Conservation (phyloP, 441 rosid genomes). For the Pelargonium cotyledonis region DNA sequence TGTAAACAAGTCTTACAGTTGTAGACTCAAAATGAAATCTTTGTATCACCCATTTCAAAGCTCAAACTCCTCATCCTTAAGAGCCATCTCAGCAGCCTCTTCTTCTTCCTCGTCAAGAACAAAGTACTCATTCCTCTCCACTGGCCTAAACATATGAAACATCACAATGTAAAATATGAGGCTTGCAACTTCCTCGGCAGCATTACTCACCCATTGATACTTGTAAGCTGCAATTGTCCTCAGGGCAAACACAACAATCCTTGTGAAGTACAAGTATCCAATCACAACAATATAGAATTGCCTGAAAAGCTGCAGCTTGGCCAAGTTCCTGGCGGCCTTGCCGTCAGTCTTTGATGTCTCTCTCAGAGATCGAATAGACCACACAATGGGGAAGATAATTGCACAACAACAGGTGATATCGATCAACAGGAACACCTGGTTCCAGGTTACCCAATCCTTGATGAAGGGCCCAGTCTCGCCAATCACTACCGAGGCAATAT, state of each 20-base stretch:
- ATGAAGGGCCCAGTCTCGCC: constrained; percentile 96
- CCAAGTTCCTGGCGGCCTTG: constrained; percentile 80
- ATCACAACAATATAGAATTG: constrained; percentile 87
- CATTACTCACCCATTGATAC: constrained; percentile 89
- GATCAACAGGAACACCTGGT: constrained; percentile 78
- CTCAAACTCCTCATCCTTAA: constrained; percentile 83
- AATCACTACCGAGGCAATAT: constrained; percentile 76
- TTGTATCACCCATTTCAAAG: constrained; percentile 37
- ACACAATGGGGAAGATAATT: constrained; percentile 83
- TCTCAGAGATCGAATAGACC: constrained; percentile 81
- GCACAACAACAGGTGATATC: constrained; percentile 94
- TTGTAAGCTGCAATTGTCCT: constrained; percentile 84
- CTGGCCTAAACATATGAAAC: constrained; percentile 92
- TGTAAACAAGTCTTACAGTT: too few relatives aligned
- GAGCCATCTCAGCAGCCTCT: constrained; percentile 82
- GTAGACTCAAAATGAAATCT: not conserved
- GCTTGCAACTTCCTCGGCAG: constrained; percentile 83
- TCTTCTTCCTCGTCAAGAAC: constrained; percentile 87
- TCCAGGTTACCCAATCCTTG: constrained; percentile 90
- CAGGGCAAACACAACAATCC: constrained; percentile 90
- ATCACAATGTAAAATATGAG: constrained; percentile 60
- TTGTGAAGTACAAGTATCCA: constrained; percentile 76
- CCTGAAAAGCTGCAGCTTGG: constrained; percentile 73
- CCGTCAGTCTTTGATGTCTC: constrained; percentile 91
- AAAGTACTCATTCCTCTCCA: constrained; percentile 80